These are phyloP conservation scores for Pseudevernia furfuracea DNA, from an alignment of 495 filamentous ascomycete genomes.

Conservation along the genomic window DNA sequence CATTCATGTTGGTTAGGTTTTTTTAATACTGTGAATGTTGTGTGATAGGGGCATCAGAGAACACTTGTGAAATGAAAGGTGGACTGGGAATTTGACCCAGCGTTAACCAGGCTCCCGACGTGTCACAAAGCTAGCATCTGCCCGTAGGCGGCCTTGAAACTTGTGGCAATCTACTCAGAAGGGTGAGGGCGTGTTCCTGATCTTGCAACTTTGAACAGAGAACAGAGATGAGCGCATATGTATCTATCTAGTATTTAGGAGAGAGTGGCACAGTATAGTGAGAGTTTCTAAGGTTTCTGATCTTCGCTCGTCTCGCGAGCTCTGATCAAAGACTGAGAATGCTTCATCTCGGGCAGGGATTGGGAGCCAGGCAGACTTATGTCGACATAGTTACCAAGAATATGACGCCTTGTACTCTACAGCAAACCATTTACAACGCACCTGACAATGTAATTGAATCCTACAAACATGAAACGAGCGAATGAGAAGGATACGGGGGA, in stretches of 20 bases:
- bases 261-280: no score
- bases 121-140: conserved; percentile 4
- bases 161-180: background rate
- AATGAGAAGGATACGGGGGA: background rate
- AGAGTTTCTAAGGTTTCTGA: background rate
- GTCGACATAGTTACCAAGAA: background rate
- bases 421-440: background rate
- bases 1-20: background rate
- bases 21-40: background rate
- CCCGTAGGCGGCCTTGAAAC: background rate
- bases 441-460: background rate
- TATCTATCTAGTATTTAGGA: background rate
- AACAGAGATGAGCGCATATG: background rate
- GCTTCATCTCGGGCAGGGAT: background rate
- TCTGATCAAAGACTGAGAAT: background rate
- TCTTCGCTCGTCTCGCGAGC: background rate
- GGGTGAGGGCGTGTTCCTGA: background rate
- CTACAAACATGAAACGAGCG: background rate
- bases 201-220: background rate
- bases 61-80: background rate
- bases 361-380: background rate
- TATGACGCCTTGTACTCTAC: background rate
- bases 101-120: background rate
- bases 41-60: background rate
- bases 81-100: background rate